Evolutionary conservation across 495 filamentous ascomycete genomes (phyloP), one percentile per base, ranked within the genome.

Genomic region (Amphirosellinia nigrospora): DNA sequence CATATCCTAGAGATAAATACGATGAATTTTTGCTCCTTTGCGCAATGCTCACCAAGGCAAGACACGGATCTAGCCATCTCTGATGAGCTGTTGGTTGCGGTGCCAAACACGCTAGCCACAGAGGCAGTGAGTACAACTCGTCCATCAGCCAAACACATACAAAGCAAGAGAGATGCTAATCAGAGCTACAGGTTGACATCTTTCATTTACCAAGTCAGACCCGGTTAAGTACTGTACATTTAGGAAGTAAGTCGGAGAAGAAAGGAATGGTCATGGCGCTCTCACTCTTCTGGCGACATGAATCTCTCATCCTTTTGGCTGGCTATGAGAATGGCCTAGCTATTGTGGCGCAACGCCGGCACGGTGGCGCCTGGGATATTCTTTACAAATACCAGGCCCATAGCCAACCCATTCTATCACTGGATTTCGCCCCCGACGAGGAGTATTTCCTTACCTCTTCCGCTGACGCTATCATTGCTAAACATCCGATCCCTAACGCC

Each of bases 201-300:
- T 96, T 94, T 80, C 89, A 93, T 68, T 85, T 99, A 9, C 95
- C 96, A 15, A 86, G 85, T 13, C 90, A 92, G 72, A 82, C 79
- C 52, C 88, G 94, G 9, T 81, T 90, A 19, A 86, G 90, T 70
- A 92, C 92, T 0, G 86, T 96, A 21, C 75, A 77, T 45, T 80
- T 87, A 0, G 87, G 85, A 4, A 83, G 87, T 39, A 79, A 81
- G 45, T 68, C 79, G 16, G 82, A 86, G 30, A 88, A 93, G 59
- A 90, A 90, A 21, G 92, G 96, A 34, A 98, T 98, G 94, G 89
- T 95, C 32, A 98, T 99, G 96, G 89, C 91, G 28, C 80, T 97
- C 15, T 82, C 84, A 4, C 76, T 97, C 10, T 86, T 91, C 69
- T 75, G 83, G 75, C 81, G 80, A n/a, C 58, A 67, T 3, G 39